A percentile compares a stretch with the other conserved stretches of the same genome.
Conservation (phyloP, 2,329 filamentous ascomycete species). For the Samsoniella hepiali region DNA sequence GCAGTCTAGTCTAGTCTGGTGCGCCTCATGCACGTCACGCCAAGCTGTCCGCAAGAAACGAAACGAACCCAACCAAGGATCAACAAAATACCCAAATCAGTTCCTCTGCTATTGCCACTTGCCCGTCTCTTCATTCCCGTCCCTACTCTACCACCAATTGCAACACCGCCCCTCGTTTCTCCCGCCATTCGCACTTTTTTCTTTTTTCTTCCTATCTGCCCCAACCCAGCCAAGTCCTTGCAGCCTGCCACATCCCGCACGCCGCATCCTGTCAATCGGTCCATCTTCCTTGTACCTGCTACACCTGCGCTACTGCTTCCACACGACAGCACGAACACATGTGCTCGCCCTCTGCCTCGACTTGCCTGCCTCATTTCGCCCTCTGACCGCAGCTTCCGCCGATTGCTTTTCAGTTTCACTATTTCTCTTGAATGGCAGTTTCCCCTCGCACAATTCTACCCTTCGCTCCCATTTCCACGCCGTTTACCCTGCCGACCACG, state of each 20-base stretch:
- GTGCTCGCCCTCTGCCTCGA: not conserved
- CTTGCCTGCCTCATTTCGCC: not conserved
- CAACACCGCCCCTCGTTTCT: not conserved
- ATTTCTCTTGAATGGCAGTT: not conserved
- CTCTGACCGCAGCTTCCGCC: constrained; percentile 9
- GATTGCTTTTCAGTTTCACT: not conserved
- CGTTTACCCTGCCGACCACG: not conserved
- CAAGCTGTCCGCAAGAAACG: constrained; percentile 1
- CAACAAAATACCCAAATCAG: constrained; percentile 12
- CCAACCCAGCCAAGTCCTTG: not conserved
- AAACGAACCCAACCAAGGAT: constrained; percentile 10
- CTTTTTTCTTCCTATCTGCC: not conserved
- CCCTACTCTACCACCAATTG: not conserved
- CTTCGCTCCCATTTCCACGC: not conserved
- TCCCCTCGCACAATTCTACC: not conserved
- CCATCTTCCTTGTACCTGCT: constrained; percentile 1
- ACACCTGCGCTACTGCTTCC: not conserved
- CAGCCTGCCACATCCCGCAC: not conserved
- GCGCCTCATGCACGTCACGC: constrained; percentile 16
- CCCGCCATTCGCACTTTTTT: not conserved
- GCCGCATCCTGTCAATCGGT: not conserved
- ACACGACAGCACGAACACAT: not conserved
- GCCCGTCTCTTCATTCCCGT: not conserved
- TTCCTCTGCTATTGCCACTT: constrained; percentile 9
- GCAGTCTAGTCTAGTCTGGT: not conserved